A percentile compares a stretch with the other conserved stretches of the same genome.
Conservation (phyloP, 768 basidiomycete species). For the Hirschioporus abietinus region DNA sequence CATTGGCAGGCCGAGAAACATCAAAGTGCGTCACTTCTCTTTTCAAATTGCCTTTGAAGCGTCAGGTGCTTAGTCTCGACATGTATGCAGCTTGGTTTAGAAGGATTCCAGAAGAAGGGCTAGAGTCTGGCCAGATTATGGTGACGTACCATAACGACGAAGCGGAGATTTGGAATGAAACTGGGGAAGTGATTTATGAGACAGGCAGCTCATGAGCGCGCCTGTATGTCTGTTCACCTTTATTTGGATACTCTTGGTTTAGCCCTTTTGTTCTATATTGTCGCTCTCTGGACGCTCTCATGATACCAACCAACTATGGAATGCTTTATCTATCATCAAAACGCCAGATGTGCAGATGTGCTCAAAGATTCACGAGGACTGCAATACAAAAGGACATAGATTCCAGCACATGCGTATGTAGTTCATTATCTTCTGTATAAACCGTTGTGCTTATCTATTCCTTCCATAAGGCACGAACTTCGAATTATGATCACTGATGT, state of each 20-base stretch:
- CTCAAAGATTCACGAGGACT: no score
- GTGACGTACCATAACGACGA: background rate
- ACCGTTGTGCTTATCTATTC: no score
- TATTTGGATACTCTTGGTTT: background rate
- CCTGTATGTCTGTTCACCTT: background rate
- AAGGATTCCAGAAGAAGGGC: background rate
- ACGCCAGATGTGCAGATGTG: no score
- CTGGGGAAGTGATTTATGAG: background rate
- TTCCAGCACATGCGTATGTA: no score
- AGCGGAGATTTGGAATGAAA: slow-evolving; percentile 2
- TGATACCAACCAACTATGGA: background rate
- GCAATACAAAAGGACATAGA: no score
- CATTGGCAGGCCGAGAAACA: slow-evolving; percentile 4
- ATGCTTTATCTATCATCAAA: no score
- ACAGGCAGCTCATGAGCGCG: background rate
- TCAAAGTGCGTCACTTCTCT: background rate
- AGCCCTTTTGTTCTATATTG: background rate
- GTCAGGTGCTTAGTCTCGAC: background rate
- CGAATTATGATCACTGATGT: no score
- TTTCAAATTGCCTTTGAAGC: background rate
- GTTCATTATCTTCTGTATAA: no score
- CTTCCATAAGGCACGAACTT: no score
- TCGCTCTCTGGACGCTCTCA: background rate
- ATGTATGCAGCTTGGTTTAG: background rate
- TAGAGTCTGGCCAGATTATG: background rate